Evolutionary conservation across 2,329 filamentous ascomycete genomes (phyloP).

Genomic region (Aspergillus sp.): DNA sequence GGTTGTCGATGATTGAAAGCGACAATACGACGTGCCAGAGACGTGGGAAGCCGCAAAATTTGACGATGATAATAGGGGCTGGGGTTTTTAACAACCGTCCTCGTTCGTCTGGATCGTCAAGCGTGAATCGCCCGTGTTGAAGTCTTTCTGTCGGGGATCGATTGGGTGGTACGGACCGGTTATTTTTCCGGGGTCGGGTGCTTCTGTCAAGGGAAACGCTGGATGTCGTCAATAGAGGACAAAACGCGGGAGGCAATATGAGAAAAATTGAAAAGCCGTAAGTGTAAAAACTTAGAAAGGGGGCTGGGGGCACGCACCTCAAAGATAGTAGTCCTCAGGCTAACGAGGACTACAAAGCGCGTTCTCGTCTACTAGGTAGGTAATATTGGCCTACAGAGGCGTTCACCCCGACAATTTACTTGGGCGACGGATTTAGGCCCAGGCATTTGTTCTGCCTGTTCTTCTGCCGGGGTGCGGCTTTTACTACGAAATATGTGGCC

Average conservation of each 20-base stretch:
- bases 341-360: background rate
- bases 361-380: slow-evolving; percentile 3
- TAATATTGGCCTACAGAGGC: slow-evolving; percentile 1
- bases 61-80: slow-evolving; percentile 12
- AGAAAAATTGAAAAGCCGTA: background rate
- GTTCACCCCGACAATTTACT: slow-evolving; percentile 6
- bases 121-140: slow-evolving; percentile 30
- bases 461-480: slow-evolving; percentile 12
- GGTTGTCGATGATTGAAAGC: background rate
- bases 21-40: slow-evolving; percentile 11
- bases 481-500: slow-evolving; percentile 15
- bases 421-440: background rate
- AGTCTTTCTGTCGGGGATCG: slow-evolving; percentile 24
- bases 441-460: background rate
- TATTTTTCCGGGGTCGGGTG: slow-evolving; percentile 32
- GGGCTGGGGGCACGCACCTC: slow-evolving; percentile 19
- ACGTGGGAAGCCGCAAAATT: slow-evolving; percentile 15
- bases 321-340: background rate
- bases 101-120: slow-evolving; percentile 17
- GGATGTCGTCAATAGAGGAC: slow-evolving; percentile 17
- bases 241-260: background rate
- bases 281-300: background rate
- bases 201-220: background rate
- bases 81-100: slow-evolving; percentile 21
- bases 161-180: slow-evolving; percentile 28